phyloP scores from a whole-genome alignment of 192 early-diverging fungal species.

The Backusella psychrophila region DNA sequence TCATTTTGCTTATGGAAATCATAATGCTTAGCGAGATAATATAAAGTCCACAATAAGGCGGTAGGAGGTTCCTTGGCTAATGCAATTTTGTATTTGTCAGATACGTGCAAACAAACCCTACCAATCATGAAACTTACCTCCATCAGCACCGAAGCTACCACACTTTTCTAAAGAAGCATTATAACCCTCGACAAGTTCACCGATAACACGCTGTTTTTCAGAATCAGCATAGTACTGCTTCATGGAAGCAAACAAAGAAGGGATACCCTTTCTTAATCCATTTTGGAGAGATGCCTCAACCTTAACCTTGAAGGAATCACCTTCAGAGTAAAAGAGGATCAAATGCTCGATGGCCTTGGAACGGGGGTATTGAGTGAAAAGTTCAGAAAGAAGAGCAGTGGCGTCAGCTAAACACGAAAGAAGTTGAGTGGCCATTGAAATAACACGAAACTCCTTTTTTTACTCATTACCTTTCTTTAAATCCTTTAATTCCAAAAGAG shows the following conservation, averaged over 20 bases:
- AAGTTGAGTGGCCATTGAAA: neutral
- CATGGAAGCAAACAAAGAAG: slow-evolving; percentile 85
- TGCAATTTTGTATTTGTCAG: neutral
- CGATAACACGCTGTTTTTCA: slow-evolving; percentile 67
- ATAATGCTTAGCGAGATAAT: slow-evolving; percentile 89
- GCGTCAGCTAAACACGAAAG: slow-evolving; percentile 2
- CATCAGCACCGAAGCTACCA: slow-evolving; percentile 40
- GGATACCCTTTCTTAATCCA: slow-evolving; percentile 89
- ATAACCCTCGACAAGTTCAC: slow-evolving; percentile 68
- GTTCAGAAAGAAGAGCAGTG: slow-evolving; percentile 14
- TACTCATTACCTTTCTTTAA: slow-evolving; percentile 39
- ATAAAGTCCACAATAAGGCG: slow-evolving; percentile 83
- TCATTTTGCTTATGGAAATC: slow-evolving; percentile 71
- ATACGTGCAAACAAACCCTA: neutral
- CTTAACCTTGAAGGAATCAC: slow-evolving; percentile 58
- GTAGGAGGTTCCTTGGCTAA: slow-evolving; percentile 59
- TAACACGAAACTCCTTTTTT: neutral
- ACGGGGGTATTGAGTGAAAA: slow-evolving; percentile 57
- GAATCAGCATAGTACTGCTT: slow-evolving; percentile 67
- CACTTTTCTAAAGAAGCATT: slow-evolving; percentile 43
- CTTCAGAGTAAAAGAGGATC: slow-evolving; percentile 74
- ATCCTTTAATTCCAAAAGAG: slow-evolving; percentile 54
- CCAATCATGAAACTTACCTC: slow-evolving; percentile 18
- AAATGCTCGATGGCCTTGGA: slow-evolving; percentile 80
- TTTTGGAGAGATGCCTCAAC: slow-evolving; percentile 67